phyloP scores from a whole-genome alignment of 768 basidiomycete genomes.

The Sarcomyxa edulis region DNA sequence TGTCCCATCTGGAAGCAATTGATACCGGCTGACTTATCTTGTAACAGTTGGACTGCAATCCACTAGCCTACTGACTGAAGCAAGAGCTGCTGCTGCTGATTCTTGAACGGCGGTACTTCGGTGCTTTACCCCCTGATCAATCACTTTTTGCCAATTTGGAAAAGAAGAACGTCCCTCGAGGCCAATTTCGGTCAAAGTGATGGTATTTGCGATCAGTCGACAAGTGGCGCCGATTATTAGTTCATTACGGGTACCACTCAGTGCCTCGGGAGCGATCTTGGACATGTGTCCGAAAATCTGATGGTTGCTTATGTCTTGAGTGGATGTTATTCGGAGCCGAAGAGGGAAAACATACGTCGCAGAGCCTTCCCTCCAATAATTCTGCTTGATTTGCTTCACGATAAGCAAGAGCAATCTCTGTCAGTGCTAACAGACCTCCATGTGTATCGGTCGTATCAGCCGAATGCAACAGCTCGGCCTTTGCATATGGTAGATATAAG shows the following conservation, averaged over 20 bases:
- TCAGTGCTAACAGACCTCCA: slow-evolving; percentile 71
- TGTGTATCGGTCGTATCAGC: slow-evolving; percentile 71
- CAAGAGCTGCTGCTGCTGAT: slow-evolving; percentile 67
- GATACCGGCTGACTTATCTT: too few species aligned
- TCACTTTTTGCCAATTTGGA: slow-evolving; percentile 61
- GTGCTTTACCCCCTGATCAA: slow-evolving; percentile 72
- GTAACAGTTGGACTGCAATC: slow-evolving; percentile 60
- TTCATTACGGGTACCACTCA: slow-evolving; percentile 66
- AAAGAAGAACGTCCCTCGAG: slow-evolving; percentile 33
- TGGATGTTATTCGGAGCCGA: not conserved
- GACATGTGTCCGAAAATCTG: slow-evolving; percentile 66
- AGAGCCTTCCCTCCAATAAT: slow-evolving; percentile 30
- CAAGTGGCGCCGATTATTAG: slow-evolving; percentile 71
- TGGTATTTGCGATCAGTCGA: slow-evolving; percentile 56
- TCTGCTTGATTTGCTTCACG: slow-evolving; percentile 23
- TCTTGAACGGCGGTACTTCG: slow-evolving; percentile 62
- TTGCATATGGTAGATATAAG: slow-evolving; percentile 3
- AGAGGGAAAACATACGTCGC: slow-evolving; percentile 35
- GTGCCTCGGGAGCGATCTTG: slow-evolving; percentile 48
- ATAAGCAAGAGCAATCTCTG: slow-evolving; percentile 66
- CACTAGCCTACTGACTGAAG: slow-evolving; percentile 58
- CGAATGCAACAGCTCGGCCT: slow-evolving; percentile 58
- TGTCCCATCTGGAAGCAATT: too few species aligned
- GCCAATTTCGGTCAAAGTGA: slow-evolving; percentile 55
- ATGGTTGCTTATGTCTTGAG: not conserved